Evolutionary conservation across 441 rosid genomes (phyloP).

Genomic region (Theobroma grandiflorum): DNA sequence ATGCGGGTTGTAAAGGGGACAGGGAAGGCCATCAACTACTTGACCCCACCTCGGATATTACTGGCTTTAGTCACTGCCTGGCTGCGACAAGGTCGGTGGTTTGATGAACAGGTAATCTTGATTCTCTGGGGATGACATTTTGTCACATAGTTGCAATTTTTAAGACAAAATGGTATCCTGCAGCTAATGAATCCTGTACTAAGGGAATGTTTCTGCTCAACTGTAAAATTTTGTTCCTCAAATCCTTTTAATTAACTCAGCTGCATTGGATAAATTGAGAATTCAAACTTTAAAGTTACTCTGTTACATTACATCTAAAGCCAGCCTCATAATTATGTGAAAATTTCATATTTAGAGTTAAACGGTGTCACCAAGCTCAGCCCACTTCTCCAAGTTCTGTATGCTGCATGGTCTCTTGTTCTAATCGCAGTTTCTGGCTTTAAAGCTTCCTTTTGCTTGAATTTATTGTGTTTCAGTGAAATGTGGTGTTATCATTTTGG

Average conservation of each 20-base stretch:
- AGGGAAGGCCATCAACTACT: conserved; percentile 77
- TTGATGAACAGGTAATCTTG: conserved; percentile 81
- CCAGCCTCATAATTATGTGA: neutral
- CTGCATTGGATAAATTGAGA: neutral
- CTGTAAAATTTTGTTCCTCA: neutral
- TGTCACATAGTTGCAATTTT: neutral
- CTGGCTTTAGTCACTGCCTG: conserved; percentile 91
- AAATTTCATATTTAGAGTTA: neutral
- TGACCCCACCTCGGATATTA: conserved; percentile 93
- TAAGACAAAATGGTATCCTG: no score
- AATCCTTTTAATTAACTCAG: neutral
- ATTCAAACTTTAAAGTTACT: neutral
- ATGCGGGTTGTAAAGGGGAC: conserved; percentile 87
- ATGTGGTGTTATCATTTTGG: neutral
- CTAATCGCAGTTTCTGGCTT: neutral
- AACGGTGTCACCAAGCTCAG: neutral
- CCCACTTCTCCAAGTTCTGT: neutral
- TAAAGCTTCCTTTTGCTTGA: neutral
- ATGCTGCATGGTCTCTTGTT: neutral
- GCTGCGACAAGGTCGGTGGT: conserved; percentile 94
- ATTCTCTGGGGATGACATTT: neutral
- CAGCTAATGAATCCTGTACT: neutral
- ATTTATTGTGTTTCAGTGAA: neutral
- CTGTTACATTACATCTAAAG: neutral
- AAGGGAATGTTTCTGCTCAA: neutral